Evolutionary conservation across 2,329 filamentous ascomycete species (phyloP).

Genomic region (Neoascochyta sp.): DNA sequence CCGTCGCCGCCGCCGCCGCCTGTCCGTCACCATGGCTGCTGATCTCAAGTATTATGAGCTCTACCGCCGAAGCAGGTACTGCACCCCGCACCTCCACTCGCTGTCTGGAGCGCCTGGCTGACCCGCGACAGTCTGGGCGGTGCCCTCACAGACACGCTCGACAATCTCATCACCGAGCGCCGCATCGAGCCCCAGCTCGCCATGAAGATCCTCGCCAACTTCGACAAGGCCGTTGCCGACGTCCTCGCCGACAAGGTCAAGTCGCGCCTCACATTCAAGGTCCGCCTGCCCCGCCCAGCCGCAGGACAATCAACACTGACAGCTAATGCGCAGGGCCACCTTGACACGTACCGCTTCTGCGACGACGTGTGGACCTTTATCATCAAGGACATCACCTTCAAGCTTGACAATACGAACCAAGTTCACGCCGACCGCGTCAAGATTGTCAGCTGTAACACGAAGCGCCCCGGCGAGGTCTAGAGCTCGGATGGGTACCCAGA

Average conservation of each 20-base stretch:
- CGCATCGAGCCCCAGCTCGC: constrained; percentile 96
- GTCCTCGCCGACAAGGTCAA: constrained; percentile 90
- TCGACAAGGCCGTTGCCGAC: constrained; percentile 89
- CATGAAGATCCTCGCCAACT: constrained; percentile 96
- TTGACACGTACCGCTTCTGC: constrained; percentile 98
- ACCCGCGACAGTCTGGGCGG: constrained; percentile 71
- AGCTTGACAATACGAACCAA: constrained; percentile 77
- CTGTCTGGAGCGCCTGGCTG: constrained; percentile 17
- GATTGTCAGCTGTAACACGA: constrained; percentile 97
- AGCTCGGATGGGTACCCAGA: no score
- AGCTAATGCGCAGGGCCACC: constrained; percentile 79
- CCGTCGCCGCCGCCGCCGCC: constrained; percentile 8
- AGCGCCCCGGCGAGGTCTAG: constrained; percentile 62
- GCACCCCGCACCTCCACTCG: constrained; percentile 8
- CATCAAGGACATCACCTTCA: constrained; percentile 98
- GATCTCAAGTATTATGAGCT: constrained; percentile 77
- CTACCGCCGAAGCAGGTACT: constrained; percentile 95
- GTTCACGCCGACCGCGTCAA: constrained; percentile 90
- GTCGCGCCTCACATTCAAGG: constrained; percentile 90
- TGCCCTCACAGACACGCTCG: constrained; percentile 91
- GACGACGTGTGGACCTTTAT: constrained; percentile 99
- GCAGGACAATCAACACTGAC: no score
- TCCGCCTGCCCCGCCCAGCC: constrained; percentile 41
- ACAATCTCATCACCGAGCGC: constrained; percentile 90
- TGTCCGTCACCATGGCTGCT: constrained; percentile 29